Evolutionary conservation across 768 basidiomycete species (phyloP), one percentile per base, ranked within the genome.

Genomic region (Panaeolus papilionaceus): DNA sequence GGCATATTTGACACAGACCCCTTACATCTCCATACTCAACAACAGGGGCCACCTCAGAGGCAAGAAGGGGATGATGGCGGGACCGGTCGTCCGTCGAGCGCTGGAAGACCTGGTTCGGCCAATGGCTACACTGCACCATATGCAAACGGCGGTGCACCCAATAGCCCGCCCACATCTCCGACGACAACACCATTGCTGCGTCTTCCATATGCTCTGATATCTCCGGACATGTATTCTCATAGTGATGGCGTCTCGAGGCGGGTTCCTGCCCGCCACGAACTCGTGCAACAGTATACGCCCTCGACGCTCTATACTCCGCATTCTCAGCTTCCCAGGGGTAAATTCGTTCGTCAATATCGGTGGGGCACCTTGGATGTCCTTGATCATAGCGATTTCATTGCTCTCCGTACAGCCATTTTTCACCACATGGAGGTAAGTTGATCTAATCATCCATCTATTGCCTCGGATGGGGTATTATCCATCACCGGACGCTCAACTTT

Each of bases 301-400:
- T 85, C 86, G 16, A 73, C 77, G 44, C 84, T 84, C 67, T 79
- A 83, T 51, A 69, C 75, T 40, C 77, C 77, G 63, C 69, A 79
- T 66, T 77, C 79, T 67, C 89, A 88, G 75, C 80, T 89, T 63
- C 74, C 79, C 64, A 84, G 85, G 49, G 89, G 89, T 64, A 90
- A 88, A 76, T 93, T 89, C 76, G 79, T 86, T 51, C 86, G 94
- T 65, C 84, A 77, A 71, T 95, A 93, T 78, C 87, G 93, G 61
- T 96, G 95, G 95, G 95, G 95, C 33, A 84, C 80, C 70, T 83
- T 96, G 72, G 92, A 95, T 75, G 90, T 93, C 58, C 81, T 95
- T 71, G 91, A 96, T 77, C 94, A 96, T 72, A 90, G 89, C 73
- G 95, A 97, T 78, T 96, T 96, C 77, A 73, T 90, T 39, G 78